Conservation (phyloP, 495 filamentous ascomycete genomes). For the Podospora pseudocomata region DNA sequence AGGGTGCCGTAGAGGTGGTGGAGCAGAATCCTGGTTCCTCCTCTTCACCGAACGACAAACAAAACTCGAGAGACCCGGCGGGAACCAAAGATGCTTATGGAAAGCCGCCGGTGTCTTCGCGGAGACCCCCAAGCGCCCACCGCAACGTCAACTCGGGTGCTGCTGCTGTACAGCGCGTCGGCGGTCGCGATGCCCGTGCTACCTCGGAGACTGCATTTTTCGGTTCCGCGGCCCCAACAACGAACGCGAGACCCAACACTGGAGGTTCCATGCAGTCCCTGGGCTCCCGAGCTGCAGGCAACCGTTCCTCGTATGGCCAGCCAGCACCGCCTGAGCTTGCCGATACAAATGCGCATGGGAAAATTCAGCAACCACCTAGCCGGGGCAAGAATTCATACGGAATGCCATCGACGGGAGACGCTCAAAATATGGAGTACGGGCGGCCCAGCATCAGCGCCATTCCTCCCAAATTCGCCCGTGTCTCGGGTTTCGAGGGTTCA, state of each 20-base stretch:
- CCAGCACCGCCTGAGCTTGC: conserved; percentile 84
- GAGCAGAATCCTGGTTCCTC: conserved; percentile 21
- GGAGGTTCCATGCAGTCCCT: conserved; percentile 76
- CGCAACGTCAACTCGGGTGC: conserved; percentile 40
- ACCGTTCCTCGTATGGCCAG: conserved; percentile 83
- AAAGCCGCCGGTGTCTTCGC: conserved; percentile 38
- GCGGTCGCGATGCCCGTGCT: conserved; percentile 53
- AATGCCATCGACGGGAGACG: conserved; percentile 62
- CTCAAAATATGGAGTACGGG: conserved; percentile 48
- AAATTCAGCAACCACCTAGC: conserved; percentile 80
- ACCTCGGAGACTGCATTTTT: conserved; percentile 48
- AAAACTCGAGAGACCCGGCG: conserved; percentile 50
- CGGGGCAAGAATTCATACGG: conserved; percentile 65
- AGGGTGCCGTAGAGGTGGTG: conserved; percentile 45
- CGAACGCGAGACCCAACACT: conserved; percentile 66
- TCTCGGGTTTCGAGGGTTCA: conserved; percentile 40
- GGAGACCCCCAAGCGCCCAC: conserved; percentile 48
- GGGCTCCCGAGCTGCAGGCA: conserved; percentile 59
- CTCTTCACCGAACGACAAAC: conserved; percentile 47
- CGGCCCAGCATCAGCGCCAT: conserved; percentile 57
- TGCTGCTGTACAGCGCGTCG: conserved; percentile 39
- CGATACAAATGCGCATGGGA: conserved; percentile 85
- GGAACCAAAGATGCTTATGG: conserved; percentile 41
- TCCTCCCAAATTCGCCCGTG: conserved; percentile 49
- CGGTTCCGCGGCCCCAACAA: conserved; percentile 37